Conservation (phyloP, 1,284 basidiomycete species). For the Thecaphora thlaspeos region DNA sequence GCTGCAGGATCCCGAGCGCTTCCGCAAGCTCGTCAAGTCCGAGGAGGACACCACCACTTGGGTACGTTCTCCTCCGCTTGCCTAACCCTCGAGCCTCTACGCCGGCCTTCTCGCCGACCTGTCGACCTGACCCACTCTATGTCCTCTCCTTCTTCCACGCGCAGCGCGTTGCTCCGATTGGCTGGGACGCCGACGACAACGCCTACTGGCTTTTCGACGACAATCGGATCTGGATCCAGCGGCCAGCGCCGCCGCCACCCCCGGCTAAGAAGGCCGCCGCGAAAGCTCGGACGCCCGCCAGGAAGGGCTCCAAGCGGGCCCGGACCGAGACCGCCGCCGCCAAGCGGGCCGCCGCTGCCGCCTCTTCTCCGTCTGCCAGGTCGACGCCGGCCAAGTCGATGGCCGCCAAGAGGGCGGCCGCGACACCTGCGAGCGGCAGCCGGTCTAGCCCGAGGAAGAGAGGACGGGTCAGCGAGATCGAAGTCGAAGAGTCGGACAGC, state of each 20-base stretch:
- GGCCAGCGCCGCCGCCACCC: slow-evolving; percentile 58
- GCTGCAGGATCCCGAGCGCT: slow-evolving; percentile 61
- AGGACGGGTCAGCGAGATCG: too few relatives aligned
- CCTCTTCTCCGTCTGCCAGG: too few relatives aligned
- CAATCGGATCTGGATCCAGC: slow-evolving; percentile 83
- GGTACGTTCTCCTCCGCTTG: slow-evolving; percentile 50
- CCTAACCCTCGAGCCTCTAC: background rate
- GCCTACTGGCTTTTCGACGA: slow-evolving; percentile 85
- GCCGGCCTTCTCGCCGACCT: too few relatives aligned
- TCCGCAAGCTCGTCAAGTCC: slow-evolving; percentile 61
- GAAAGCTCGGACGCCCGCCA: slow-evolving; percentile 29
- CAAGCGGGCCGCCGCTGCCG: slow-evolving; percentile 37
- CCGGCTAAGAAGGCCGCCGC: slow-evolving; percentile 14
- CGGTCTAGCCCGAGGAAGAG: too few relatives aligned
- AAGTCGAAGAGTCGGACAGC: too few relatives aligned
- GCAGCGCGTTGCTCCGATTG: slow-evolving; percentile 74
- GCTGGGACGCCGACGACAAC: slow-evolving; percentile 76
- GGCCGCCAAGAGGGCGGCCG: too few relatives aligned
- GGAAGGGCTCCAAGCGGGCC: slow-evolving; percentile 32
- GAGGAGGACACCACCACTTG: slow-evolving; percentile 62
- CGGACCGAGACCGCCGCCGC: slow-evolving; percentile 26
- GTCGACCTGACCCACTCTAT: too few relatives aligned
- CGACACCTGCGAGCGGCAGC: too few relatives aligned
- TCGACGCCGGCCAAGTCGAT: slow-evolving; percentile 65
- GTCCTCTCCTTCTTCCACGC: slow-evolving; percentile 6